phyloP scores from a whole-genome alignment of 352 stramenopile genomes.

The Pythium plurisporium region DNA sequence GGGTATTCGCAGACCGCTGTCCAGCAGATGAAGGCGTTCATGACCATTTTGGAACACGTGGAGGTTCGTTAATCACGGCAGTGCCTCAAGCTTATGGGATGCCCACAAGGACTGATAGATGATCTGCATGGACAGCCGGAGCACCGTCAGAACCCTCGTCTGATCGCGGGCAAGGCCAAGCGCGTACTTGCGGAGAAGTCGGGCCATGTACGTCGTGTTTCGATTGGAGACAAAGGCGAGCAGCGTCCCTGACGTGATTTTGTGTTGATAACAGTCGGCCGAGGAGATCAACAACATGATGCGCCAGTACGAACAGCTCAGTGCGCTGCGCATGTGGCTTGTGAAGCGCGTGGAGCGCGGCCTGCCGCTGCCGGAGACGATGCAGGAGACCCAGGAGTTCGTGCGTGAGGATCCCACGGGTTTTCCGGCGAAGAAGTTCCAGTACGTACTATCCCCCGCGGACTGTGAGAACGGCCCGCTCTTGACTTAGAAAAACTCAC shows the following conservation, averaged over 20 bases:
- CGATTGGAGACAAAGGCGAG: not conserved
- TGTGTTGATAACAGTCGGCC: constrained; percentile 36
- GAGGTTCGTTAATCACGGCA: too few relatives aligned
- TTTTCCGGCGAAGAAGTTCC: constrained; percentile 82
- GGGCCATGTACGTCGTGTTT: constrained; percentile 56
- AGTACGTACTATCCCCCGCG: too few relatives aligned
- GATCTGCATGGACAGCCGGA: constrained; percentile 32
- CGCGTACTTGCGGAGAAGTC: constrained; percentile 77
- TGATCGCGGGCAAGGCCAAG: constrained; percentile 85
- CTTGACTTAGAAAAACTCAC: not conserved
- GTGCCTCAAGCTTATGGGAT: too few relatives aligned
- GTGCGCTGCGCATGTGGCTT: constrained; percentile 69
- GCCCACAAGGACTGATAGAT: not conserved
- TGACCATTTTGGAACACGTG: constrained; percentile 73
- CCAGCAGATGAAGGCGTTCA: constrained; percentile 81
- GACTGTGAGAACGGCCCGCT: not conserved
- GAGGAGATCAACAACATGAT: constrained; percentile 88
- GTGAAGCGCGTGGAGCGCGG: constrained; percentile 76
- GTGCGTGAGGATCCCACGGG: constrained; percentile 79
- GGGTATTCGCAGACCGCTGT: constrained; percentile 61
- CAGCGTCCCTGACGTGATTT: not conserved
- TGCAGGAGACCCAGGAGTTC: constrained; percentile 76
- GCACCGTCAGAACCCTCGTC: constrained; percentile 57
- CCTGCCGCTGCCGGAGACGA: constrained; percentile 61
- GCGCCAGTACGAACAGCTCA: constrained; percentile 79